Evolutionary conservation across 257 asterid genomes (phyloP).

Genomic region (Plectranthus barbatus): DNA sequence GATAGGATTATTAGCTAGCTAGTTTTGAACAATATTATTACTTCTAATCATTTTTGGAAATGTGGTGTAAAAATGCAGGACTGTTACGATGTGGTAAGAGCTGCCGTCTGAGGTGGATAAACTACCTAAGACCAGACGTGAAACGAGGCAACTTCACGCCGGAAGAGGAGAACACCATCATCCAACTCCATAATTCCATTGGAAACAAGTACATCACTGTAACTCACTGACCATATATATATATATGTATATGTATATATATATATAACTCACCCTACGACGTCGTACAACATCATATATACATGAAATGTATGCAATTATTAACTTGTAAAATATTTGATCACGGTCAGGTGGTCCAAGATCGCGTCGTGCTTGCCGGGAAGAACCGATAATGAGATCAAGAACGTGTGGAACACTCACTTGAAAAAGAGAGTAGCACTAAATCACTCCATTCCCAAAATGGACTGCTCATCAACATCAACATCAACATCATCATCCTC

Average conservation of each 20-base stretch:
- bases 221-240: conserved; percentile 8
- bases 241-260: too few species aligned
- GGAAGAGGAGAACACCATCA: conserved; percentile 51
- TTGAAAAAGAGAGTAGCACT: conserved; percentile 39
- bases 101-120: too few species aligned
- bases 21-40: too few species aligned
- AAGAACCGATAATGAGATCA: conserved; percentile 82
- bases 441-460: not conserved
- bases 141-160: conserved; percentile 62
- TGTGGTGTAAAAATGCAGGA: conserved; percentile 24
- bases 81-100: conserved; percentile 58
- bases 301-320: too few species aligned
- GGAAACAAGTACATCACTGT: conserved; percentile 57
- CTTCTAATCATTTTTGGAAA: too few species aligned
- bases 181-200: conserved; percentile 42
- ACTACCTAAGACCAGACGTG: conserved; percentile 75
- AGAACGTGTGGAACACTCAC: conserved; percentile 75
- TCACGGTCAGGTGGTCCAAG: conserved; percentile 92
- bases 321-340: too few species aligned
- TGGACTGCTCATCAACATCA: too few species aligned
- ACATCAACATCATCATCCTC: too few species aligned
- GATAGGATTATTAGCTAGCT: too few species aligned
- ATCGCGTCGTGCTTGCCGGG: conserved; percentile 70
- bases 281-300: too few species aligned
- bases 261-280: too few species aligned